These are phyloP conservation scores for Podaxis sp. DNA, from an alignment of 768 basidiomycete species.

Conservation along the genomic window DNA sequence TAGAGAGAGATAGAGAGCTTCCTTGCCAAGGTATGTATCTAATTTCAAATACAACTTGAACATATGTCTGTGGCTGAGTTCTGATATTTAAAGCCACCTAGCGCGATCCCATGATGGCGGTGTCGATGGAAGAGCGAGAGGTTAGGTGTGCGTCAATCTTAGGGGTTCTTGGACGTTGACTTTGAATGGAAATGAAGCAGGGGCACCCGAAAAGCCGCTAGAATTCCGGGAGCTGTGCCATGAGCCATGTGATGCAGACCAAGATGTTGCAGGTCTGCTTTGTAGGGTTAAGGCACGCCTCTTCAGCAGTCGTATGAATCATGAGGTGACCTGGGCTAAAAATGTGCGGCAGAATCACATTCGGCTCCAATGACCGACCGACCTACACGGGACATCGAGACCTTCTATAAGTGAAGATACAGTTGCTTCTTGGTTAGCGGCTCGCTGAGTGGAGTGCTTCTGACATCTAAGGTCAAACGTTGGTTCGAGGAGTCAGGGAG, in stretches of 20 bases:
- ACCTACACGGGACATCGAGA: slow-evolving; percentile 5
- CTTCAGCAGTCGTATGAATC: neutral
- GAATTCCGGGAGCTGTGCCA: slow-evolving; percentile 4
- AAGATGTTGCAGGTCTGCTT: neutral
- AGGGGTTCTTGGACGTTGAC: neutral
- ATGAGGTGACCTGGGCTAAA: neutral
- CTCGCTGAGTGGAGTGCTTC: neutral
- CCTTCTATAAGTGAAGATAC: neutral
- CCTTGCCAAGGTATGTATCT: neutral
- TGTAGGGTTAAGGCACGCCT: neutral
- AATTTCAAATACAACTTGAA: neutral
- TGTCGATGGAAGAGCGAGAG: neutral
- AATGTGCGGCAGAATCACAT: neutral
- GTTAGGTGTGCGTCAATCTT: neutral
- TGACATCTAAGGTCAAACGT: neutral
- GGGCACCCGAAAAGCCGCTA: neutral
- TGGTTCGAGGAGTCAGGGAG: neutral
- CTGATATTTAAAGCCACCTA: neutral
- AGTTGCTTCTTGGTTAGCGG: neutral
- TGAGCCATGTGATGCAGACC: neutral
- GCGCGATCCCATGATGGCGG: neutral
- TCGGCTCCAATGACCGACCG: slow-evolving; percentile 6
- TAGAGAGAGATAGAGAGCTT: neutral
- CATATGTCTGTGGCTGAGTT: neutral
- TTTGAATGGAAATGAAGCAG: slow-evolving; percentile 1